These are phyloP conservation scores for Colletotrichum phormii DNA, from an alignment of 2,329 filamentous ascomycete genomes.

Conservation along the genomic window DNA sequence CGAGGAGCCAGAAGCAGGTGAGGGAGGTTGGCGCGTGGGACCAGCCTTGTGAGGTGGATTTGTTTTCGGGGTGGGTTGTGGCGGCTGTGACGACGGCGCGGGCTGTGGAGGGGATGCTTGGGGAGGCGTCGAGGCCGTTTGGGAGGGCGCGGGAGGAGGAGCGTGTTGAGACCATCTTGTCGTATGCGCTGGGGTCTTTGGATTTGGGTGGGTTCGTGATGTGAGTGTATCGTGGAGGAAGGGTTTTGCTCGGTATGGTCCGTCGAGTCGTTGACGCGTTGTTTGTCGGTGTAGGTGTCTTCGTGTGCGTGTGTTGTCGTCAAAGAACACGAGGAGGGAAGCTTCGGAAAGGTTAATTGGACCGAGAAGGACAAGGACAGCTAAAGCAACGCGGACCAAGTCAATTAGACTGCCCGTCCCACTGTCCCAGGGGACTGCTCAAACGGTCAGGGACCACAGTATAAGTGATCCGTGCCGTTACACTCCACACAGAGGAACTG, in stretches of 20 bases:
- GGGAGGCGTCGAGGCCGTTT: conserved; percentile 40
- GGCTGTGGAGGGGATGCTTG: conserved; percentile 36
- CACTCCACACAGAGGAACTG: neutral
- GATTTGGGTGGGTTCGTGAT: too few relatives aligned
- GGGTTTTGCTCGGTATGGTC: too few relatives aligned
- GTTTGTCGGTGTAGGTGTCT: neutral
- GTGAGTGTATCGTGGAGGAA: neutral
- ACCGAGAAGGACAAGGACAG: neutral
- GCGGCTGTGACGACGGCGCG: conserved; percentile 26
- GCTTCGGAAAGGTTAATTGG: conserved; percentile 5
- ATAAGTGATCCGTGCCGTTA: neutral
- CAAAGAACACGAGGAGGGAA: neutral
- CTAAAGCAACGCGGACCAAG: neutral
- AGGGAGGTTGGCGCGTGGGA: conserved; percentile 57
- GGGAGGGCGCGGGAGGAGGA: conserved; percentile 46
- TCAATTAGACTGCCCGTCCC: neutral
- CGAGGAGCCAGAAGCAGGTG: conserved; percentile 75
- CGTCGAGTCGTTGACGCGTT: neutral
- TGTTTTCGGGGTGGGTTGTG: conserved; percentile 16
- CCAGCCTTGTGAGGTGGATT: conserved; percentile 16
- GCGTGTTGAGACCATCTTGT: conserved; percentile 53
- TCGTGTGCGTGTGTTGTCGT: too few relatives aligned
- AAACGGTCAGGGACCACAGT: neutral
- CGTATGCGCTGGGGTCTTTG: neutral
- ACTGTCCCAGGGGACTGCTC: neutral